phyloP scores from a whole-genome alignment of 768 basidiomycete species.

The Pleurotus eryngii region DNA sequence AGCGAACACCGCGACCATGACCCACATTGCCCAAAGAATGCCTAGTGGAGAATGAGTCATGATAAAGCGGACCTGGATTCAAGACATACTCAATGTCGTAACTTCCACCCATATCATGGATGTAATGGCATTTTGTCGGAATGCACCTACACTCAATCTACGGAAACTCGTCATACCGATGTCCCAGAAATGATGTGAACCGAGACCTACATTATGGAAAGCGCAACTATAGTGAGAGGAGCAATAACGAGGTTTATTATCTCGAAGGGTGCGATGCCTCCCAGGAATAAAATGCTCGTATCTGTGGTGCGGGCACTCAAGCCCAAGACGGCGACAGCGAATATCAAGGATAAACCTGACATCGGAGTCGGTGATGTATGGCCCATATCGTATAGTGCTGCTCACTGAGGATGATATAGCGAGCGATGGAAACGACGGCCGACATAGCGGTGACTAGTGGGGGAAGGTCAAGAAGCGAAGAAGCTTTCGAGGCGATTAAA shows the following conservation, averaged over 20 bases:
- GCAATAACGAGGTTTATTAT: not conserved
- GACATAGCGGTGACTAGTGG: too few relatives aligned
- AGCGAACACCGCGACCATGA: not conserved
- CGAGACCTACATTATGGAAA: not conserved
- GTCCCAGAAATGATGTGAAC: not conserved
- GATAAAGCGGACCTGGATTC: not conserved
- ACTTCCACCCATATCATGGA: conserved; percentile 5
- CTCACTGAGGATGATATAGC: not conserved
- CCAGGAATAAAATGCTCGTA: not conserved
- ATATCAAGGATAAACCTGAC: not conserved
- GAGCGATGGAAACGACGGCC: not conserved
- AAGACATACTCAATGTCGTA: not conserved
- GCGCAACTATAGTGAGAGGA: not conserved
- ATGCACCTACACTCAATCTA: not conserved
- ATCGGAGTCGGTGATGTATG: not conserved
- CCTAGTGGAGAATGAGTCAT: not conserved
- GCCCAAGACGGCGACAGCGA: not conserved
- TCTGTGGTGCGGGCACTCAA: not conserved
- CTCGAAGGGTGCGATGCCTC: not conserved
- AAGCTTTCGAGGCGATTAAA: not conserved
- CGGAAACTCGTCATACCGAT: not conserved
- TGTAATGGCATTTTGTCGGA: not conserved
- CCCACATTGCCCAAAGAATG: not conserved
- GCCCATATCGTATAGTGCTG: not conserved
- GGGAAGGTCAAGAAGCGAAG: not conserved